These are phyloP conservation scores for Didymella exigua DNA, from an alignment of 2,329 filamentous ascomycete species.

Conservation along the genomic window DNA sequence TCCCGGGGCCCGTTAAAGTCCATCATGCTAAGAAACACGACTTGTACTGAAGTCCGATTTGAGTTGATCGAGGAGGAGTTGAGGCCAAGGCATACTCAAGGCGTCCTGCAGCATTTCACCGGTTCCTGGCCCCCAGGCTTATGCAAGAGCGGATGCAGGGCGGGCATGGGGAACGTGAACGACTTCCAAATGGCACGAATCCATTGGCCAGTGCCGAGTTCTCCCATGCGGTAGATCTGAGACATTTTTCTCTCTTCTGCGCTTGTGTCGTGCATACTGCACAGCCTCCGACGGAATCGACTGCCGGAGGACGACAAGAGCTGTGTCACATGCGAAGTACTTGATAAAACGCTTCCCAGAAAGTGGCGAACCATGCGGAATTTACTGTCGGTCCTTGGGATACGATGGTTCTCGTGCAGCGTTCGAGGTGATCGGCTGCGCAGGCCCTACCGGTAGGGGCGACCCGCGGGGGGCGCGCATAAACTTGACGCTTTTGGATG, in stretches of 20 bases:
- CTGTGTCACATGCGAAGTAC: neutral
- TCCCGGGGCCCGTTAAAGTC: neutral
- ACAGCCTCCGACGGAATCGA: constrained; percentile 5
- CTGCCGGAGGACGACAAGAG: neutral
- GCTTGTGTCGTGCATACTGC: neutral
- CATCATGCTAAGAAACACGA: neutral
- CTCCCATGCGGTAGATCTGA: neutral
- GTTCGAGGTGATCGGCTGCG: constrained; percentile 21
- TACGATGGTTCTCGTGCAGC: neutral
- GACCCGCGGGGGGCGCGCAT: constrained; percentile 4
- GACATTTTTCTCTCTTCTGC: constrained; percentile 1
- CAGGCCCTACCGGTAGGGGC: too few relatives aligned
- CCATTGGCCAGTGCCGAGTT: neutral
- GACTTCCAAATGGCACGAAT: neutral
- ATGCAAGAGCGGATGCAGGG: neutral
- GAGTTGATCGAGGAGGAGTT: neutral
- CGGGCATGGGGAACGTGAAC: neutral
- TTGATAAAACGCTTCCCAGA: neutral
- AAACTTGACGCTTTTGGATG: constrained; percentile 3
- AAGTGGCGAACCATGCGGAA: neutral
- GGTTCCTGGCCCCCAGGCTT: neutral
- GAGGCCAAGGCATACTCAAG: constrained; percentile 4
- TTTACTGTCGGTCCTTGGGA: neutral
- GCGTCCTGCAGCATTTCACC: neutral
- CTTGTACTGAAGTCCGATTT: too few relatives aligned